Evolutionary conservation across 257 asterid genomes (phyloP), one percentile per base, ranked within the genome.

Genomic region (Fraxinus excelsior): DNA sequence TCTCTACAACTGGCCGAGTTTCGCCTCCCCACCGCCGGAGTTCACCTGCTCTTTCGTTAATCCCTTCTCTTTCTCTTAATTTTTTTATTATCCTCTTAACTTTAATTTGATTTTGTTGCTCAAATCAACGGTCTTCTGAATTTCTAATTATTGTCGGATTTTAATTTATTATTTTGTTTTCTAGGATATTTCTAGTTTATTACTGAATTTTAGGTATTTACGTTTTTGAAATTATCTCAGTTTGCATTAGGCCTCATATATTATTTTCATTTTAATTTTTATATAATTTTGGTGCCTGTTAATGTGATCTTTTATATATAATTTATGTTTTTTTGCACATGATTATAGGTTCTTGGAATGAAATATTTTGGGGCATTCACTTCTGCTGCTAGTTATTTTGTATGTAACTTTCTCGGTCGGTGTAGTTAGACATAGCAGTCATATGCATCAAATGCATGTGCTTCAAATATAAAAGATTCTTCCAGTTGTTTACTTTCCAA

Each of bases 1-100:
- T 82, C 81, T 75, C 70, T 70, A 58, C 78, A 21, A 77, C 76
- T 69, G 51, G 34, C 70, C 49, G 14, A 71, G 75, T 77, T 71
- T 74, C 78, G 76, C 82, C 73, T 74, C 72, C 72, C 60, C 71
- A 69, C 31, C 32, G 67, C 67, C 14, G 28, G 26, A 7, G 28
- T 28, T 60, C 73, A 29, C 68, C 72, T 14, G 44, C 46, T 66
- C 53, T 67, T 29, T 72, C 58, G 83, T 84, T 77, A 14, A 25
- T 2, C 2, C n/a, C 37, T 29, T 75, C 69, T 75, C 68, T 66
- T 77, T 18, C 71, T 21, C 4, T 40, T 35, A 40, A 3, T 71
- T 25, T 7, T 3, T 44, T 25, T 14, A 25, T 29, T n/a, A 19
- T 74, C 71, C 32, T 53, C 40, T 73, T 74, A 40, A 12, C 75